Evolutionary conservation across 441 rosid genomes (phyloP), one percentile per base, ranked within the genome.

Genomic region (Erodium trifolium): DNA sequence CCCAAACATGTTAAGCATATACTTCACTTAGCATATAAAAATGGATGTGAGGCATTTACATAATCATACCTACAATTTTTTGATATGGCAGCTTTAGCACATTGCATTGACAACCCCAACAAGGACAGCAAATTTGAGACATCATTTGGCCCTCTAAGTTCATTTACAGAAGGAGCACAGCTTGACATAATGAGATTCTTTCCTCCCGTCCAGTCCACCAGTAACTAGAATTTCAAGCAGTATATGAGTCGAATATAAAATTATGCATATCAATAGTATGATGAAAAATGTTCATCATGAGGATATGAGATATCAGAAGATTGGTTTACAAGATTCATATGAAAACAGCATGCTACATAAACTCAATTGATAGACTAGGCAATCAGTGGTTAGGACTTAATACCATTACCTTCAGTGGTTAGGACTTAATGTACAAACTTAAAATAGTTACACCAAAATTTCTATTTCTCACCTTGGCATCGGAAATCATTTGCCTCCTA

Each of bases 121-220:
- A 94, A 83, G 37, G 85, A 87, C 49, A 82, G 75, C 29, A 92
- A 79, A 76, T 94, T 94, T 51, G 87, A 82, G 65, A 92, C 89
- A 84, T 90, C 97, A 53, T 81, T 81, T 3, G 98, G 98, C 69
- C 99, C 98, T 78, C 97, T 90, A 72, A 92, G 73, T 69, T 87
- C 94, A 68, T 78, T 80, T n/a, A 87, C 89, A 29, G 88, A 87
- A 77, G 86, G 73, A 47, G 90, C 90, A 77, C 81, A 89, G 78
- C 96, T 88, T 12, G 96, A 80, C 49, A 87, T 68, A 78, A 94
- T 78, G 23, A 88, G 75, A 82, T 87, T 90, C 76, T 79, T 86
- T 70, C 96, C 97, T 49, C 85, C 78, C 12, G 98, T 86, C 96
- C 97, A 90, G 71, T 88, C 91, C 76, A 94, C 90, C 72, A 92